Evolutionary conservation across 2,329 filamentous ascomycete genomes (phyloP).

Genomic region (Sporothrix luriei): DNA sequence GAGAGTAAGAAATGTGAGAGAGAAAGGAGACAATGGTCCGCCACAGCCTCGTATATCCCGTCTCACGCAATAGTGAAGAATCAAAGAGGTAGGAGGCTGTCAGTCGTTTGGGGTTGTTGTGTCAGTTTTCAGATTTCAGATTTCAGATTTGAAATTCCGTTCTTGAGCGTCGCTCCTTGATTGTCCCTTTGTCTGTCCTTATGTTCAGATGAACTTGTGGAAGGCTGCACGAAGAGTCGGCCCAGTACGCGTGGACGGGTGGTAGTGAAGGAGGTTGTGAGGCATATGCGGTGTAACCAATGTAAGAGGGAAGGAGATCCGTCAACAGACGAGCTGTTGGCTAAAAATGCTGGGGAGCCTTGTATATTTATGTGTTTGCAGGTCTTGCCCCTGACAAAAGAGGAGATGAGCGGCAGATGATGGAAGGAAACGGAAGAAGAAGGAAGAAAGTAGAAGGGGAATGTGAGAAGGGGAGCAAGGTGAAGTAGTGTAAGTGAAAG

Average conservation of each 20-base stretch:
- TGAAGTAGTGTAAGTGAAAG: not conserved
- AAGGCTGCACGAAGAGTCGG: slow-evolving; percentile 8
- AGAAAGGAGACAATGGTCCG: not conserved
- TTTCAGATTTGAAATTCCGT: not conserved
- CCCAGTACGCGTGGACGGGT: slow-evolving; percentile 13
- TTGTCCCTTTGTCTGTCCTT: not conserved
- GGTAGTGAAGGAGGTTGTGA: slow-evolving; percentile 10
- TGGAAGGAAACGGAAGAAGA: not conserved
- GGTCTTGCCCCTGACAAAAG: not conserved
- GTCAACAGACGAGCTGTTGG: slow-evolving; percentile 25
- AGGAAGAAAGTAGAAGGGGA: not conserved
- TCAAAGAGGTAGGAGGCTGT: not conserved
- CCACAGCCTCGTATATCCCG: slow-evolving; percentile 23
- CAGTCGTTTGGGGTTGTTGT: not conserved
- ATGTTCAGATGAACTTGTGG: slow-evolving; percentile 20
- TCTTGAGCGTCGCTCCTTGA: not conserved
- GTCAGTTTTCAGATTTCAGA: not conserved
- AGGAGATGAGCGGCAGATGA: not conserved
- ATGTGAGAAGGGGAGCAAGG: not conserved
- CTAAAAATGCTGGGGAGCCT: slow-evolving; percentile 32
- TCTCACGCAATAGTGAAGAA: not conserved
- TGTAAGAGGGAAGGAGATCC: slow-evolving; percentile 27
- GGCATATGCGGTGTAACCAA: slow-evolving; percentile 29
- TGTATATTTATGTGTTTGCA: slow-evolving; percentile 26
- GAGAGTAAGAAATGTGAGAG: not conserved